A percentile compares a stretch with the other conserved stretches of the same genome.
phyloP scores from a whole-genome alignment of 495 filamentous ascomycete species.

The Baudoinia panamericana region DNA sequence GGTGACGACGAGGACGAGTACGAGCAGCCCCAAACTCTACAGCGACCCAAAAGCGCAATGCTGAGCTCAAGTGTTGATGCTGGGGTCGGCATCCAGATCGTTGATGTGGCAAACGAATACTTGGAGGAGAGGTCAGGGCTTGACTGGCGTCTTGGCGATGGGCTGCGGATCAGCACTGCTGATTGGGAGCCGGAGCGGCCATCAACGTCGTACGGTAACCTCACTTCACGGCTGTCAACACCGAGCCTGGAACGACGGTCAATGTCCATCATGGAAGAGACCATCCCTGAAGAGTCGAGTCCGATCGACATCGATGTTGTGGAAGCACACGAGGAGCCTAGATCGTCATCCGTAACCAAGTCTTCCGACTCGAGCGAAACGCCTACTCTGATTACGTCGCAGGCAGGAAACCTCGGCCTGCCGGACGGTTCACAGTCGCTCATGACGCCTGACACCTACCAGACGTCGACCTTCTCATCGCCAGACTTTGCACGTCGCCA shows the following conservation, averaged over 20 bases:
- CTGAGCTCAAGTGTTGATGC: conserved; percentile 22
- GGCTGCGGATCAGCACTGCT: conserved; percentile 22
- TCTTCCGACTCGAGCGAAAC: conserved; percentile 46
- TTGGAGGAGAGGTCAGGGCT: conserved; percentile 21
- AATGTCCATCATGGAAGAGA: conserved; percentile 34
- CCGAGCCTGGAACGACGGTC: conserved; percentile 26
- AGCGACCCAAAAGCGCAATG: conserved; percentile 2
- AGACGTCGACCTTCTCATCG: conserved; percentile 37
- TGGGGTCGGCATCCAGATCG: conserved; percentile 35
- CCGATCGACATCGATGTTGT: conserved; percentile 30
- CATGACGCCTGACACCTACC: conserved; percentile 28
- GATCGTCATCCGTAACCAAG: conserved; percentile 33
- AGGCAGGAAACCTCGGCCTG: conserved; percentile 3
- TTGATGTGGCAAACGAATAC: conserved; percentile 33
- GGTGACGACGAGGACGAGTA: conserved; percentile 82
- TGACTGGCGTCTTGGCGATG: conserved; percentile 29
- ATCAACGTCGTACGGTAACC: conserved; percentile 9
- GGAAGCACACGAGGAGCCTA: conserved; percentile 33
- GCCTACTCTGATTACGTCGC: conserved; percentile 24
- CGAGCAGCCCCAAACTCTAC: conserved; percentile 19
- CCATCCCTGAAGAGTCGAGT: conserved; percentile 32
- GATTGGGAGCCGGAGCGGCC: conserved; percentile 25
- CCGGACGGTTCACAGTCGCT: conserved; percentile 15
- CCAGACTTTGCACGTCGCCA: conserved; percentile 29
- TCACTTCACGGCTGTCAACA: conserved; percentile 22